phyloP scores from a whole-genome alignment of 2,329 filamentous ascomycete species.

The Stylonectria norvegica region DNA sequence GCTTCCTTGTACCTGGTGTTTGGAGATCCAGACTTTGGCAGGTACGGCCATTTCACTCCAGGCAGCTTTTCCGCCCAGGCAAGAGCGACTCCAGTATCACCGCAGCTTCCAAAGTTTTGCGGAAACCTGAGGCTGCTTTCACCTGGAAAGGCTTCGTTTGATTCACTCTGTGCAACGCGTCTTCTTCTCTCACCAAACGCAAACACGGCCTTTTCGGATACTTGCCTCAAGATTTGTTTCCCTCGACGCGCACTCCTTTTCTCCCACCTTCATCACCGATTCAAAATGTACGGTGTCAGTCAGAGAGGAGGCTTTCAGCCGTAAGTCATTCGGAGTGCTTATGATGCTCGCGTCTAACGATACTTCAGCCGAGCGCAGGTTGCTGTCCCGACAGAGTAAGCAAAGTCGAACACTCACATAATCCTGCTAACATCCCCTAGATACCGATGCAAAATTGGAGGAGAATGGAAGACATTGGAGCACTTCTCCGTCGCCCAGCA shows the following conservation, averaged over 20 bases:
- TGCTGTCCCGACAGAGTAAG: conserved; percentile 11
- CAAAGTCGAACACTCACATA: accelerated
- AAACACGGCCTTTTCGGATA: too few relatives aligned
- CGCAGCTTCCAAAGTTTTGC: too few relatives aligned
- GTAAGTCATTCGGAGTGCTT: conserved; percentile 10
- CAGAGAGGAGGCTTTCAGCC: conserved; percentile 10
- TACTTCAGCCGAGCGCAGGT: conserved; percentile 5
- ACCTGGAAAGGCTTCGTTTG: background rate
- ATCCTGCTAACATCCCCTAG: conserved; percentile 16
- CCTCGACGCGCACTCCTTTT: too few relatives aligned
- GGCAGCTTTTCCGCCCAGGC: too few relatives aligned
- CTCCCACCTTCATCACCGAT: background rate
- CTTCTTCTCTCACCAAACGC: too few relatives aligned
- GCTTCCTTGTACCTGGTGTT: too few relatives aligned
- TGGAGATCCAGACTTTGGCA: too few relatives aligned
- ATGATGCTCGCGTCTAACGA: background rate
- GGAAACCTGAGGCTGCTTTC: too few relatives aligned
- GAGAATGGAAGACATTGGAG: conserved; percentile 33
- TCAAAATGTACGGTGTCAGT: conserved; percentile 9
- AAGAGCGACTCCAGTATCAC: too few relatives aligned
- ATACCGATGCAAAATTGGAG: conserved; percentile 34
- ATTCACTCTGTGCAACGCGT: background rate
- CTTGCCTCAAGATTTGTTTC: too few relatives aligned
- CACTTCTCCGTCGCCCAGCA: conserved; percentile 35
- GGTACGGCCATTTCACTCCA: too few relatives aligned